A percentile compares a stretch with the other conserved stretches of the same genome.
These are phyloP conservation scores for Tuber indicum DNA, from an alignment of 495 filamentous ascomycete species.

Conservation along the genomic window DNA sequence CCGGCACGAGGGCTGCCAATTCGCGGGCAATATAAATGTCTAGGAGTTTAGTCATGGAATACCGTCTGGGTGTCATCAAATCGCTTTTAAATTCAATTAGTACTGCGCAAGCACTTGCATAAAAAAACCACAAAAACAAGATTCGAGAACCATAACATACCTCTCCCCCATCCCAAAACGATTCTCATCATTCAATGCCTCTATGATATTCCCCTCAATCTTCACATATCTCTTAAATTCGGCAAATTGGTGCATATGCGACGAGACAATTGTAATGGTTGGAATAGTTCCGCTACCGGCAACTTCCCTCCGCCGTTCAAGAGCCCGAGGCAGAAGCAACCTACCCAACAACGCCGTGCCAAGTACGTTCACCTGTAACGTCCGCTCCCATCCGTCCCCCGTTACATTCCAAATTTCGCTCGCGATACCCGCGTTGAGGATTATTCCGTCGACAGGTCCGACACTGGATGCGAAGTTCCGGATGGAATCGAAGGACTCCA, in stretches of 20 bases:
- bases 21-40: slow-evolving; percentile 48
- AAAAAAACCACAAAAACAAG: neutral
- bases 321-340: slow-evolving; percentile 5
- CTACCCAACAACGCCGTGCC: slow-evolving; percentile 52
- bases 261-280: slow-evolving; percentile 11
- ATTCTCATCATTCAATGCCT: slow-evolving; percentile 41
- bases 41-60: slow-evolving; percentile 53
- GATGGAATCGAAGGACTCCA: slow-evolving; percentile 49
- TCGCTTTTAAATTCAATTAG: neutral
- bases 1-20: slow-evolving; percentile 44
- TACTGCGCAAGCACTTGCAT: neutral
- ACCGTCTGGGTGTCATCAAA: slow-evolving; percentile 31
- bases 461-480: slow-evolving; percentile 45
- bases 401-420: slow-evolving; percentile 21
- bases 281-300: neutral
- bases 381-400: slow-evolving; percentile 52
- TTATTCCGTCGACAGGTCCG: slow-evolving; percentile 45
- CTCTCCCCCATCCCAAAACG: slow-evolving; percentile 13
- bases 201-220: slow-evolving; percentile 42
- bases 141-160: neutral
- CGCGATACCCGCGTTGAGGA: slow-evolving; percentile 48
- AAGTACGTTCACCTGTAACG: slow-evolving; percentile 55
- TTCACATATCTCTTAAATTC: slow-evolving; percentile 43
- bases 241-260: slow-evolving; percentile 22
- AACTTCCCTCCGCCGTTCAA: neutral